These are phyloP conservation scores for Colletotrichum phormii DNA, from an alignment of 2,329 filamentous ascomycete genomes.

Conservation along the genomic window DNA sequence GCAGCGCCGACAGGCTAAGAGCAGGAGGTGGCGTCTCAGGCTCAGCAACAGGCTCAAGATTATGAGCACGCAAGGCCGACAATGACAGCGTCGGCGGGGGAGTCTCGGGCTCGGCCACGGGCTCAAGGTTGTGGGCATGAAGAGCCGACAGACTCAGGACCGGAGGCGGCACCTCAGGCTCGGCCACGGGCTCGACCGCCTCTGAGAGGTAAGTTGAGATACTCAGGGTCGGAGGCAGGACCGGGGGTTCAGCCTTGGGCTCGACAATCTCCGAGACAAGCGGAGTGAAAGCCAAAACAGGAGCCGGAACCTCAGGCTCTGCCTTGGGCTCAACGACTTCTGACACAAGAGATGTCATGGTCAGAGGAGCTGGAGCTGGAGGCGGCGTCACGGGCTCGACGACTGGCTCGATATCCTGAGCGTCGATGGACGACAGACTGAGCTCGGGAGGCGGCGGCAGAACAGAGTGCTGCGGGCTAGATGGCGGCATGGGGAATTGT, in stretches of 20 bases:
- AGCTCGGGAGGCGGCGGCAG: slow-evolving; percentile 49
- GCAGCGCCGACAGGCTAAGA: slow-evolving; percentile 41
- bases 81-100: slow-evolving; percentile 41
- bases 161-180: slow-evolving; percentile 34
- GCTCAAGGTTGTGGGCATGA: slow-evolving; percentile 32
- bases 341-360: slow-evolving; percentile 46
- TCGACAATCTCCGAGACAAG: slow-evolving; percentile 57
- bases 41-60: slow-evolving; percentile 44
- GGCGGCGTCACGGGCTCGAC: slow-evolving; percentile 48
- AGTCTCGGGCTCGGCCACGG: slow-evolving; percentile 43
- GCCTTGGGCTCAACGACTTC: slow-evolving; percentile 48
- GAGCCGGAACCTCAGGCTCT: slow-evolving; percentile 40
- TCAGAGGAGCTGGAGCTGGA: slow-evolving; percentile 47
- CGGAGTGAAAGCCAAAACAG: slow-evolving; percentile 49
- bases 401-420: slow-evolving; percentile 57
- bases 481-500: slow-evolving; percentile 66
- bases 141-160: slow-evolving; percentile 37
- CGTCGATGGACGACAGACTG: slow-evolving; percentile 57
- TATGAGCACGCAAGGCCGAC: slow-evolving; percentile 45
- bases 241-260: slow-evolving; percentile 45
- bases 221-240: slow-evolving; percentile 44
- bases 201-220: slow-evolving; percentile 52
- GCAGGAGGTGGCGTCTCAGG: slow-evolving; percentile 38
- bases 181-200: slow-evolving; percentile 52
- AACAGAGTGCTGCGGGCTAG: slow-evolving; percentile 48